Evolutionary conservation across 1,284 basidiomycete genomes (phyloP).

Genomic region (Cutaneotrichosporon cutaneum): DNA sequence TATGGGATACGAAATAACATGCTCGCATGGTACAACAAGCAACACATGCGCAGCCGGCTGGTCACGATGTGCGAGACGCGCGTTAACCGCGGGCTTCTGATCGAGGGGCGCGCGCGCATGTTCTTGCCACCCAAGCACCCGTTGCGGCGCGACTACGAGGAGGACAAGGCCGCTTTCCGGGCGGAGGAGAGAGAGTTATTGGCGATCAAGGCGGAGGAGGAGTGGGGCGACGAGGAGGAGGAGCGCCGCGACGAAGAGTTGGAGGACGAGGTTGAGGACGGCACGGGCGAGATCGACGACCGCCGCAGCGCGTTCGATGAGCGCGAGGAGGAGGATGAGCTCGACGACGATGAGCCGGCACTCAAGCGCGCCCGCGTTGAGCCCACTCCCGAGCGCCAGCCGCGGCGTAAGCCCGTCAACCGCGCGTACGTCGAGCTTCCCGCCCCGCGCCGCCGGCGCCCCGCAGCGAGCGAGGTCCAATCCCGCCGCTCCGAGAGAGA

Average conservation of each 20-base stretch:
- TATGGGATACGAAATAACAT: conserved; percentile 20
- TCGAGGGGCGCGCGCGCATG: conserved; percentile 36
- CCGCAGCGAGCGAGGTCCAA: too few relatives aligned
- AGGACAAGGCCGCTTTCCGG: conserved; percentile 10
- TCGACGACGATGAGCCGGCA: not conserved
- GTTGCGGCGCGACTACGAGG: conserved; percentile 8
- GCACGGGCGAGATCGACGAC: too few relatives aligned
- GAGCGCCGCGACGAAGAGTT: too few relatives aligned
- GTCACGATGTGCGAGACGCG: conserved; percentile 28
- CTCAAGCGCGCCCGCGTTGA: not conserved
- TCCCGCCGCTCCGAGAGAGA: not conserved
- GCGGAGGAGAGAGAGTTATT: not conserved
- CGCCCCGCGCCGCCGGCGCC: not conserved
- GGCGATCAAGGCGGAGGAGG: conserved; percentile 1
- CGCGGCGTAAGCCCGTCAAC: not conserved
- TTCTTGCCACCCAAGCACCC: conserved; percentile 26
- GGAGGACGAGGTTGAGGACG: too few relatives aligned
- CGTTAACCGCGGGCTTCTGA: conserved; percentile 19
- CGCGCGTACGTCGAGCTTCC: not conserved
- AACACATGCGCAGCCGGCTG: conserved; percentile 50
- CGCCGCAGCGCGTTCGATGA: not conserved
- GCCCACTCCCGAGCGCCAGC: not conserved
- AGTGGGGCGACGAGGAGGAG: too few relatives aligned
- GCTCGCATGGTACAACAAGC: conserved; percentile 34
- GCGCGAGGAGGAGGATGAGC: not conserved